Base-by-base conservation (phyloP, 2,329 filamentous ascomycete species). In the Cadophora sp. region DNA sequence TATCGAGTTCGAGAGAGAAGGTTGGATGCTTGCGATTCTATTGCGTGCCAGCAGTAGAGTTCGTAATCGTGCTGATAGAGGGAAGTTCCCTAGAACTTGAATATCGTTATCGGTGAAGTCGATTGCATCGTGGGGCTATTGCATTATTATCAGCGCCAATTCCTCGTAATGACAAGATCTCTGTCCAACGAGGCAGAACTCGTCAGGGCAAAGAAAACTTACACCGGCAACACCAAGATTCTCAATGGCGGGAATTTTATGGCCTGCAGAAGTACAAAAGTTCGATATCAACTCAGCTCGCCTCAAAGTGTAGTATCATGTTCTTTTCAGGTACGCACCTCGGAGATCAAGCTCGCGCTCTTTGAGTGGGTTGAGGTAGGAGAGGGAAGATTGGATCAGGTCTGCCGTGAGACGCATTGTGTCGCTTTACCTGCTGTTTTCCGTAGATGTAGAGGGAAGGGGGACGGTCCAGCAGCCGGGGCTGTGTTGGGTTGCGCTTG, bases 41-140 rank as follows among this genome's bases (percentile, higher is more conserved):
- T 99, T 99, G 72, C 94, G 90, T 64, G 94, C 94, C 65, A 97
- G 88, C 59, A 99, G 89, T 51, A 99, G 87, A 24, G 93, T 97
- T 75, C 89, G 92, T 76, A 98, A 85, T 74, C 96, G 92, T 56
- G 93, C 94, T 66, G 92, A 95, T 62, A 97, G 89, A 3, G 96
- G 96, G 79, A 99, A 97, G 83, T 97, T 97, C 73, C 90, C 91
- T 72, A 99, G 87, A 61, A 91, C 85, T 75, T 92, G 89, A 77
- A 99, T 95, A 81, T 97, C 94, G 81, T 99, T 99, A 85, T 99
- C 96, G 81, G 96, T 98, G 77, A 99, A 91, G 83, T 99, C 96
- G 85, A 99, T 97, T 73, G 93, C 90, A 84, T 98, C 96, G 87
- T 97, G 94, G 76, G 94, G 93, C 93, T 97, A 76, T 48, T n/a